Evolutionary conservation across 1,139 yeast species (phyloP).

Genomic region (Hyphopichia khmerensis): DNA sequence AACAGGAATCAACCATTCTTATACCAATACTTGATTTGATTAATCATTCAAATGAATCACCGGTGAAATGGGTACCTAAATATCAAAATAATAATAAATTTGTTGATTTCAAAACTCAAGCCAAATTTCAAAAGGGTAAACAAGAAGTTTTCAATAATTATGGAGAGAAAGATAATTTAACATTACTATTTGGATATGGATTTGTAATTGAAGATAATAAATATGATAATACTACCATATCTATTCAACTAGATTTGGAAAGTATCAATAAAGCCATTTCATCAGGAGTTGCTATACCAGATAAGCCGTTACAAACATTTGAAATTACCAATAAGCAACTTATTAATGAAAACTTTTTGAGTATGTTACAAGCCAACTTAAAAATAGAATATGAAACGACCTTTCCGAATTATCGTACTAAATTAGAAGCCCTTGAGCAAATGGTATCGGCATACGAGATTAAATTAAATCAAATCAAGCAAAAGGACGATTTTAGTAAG

Average conservation of each 20-base stretch:
- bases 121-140: background rate
- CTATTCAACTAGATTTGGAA: background rate
- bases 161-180: background rate
- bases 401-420: background rate
- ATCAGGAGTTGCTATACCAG: background rate
- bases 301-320: background rate
- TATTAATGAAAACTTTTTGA: background rate
- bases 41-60: background rate
- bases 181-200: constrained; percentile 1
- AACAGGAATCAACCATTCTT: background rate
- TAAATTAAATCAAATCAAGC: background rate
- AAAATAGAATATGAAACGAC: background rate
- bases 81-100: background rate
- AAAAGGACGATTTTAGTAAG: background rate
- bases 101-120: background rate
- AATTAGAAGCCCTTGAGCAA: background rate
- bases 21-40: background rate
- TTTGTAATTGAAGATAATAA: background rate
- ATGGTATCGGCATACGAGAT: background rate
- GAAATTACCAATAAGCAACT: background rate
- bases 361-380: background rate
- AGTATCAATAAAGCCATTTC: background rate
- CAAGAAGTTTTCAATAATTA: background rate
- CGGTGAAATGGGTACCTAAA: background rate
- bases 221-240: background rate